Evolutionary conservation across 1,284 basidiomycete genomes (phyloP).

Genomic region (Irpex lacteus): DNA sequence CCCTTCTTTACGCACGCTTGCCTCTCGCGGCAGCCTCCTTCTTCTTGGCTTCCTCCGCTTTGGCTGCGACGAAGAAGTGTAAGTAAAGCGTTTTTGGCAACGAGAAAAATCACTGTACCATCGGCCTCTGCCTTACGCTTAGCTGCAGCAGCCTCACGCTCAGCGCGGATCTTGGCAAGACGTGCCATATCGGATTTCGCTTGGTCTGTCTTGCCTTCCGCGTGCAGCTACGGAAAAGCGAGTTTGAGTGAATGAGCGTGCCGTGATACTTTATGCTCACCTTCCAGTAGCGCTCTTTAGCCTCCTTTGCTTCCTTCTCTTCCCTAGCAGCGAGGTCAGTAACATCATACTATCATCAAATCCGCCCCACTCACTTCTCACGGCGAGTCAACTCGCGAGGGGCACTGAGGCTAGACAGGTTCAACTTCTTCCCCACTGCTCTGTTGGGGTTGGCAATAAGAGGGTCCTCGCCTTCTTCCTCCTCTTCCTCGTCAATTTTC

Average conservation of each 20-base stretch:
- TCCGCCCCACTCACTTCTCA: constrained; percentile 21
- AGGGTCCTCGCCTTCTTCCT: constrained; percentile 28
- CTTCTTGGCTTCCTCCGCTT: constrained; percentile 42
- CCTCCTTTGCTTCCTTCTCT: constrained; percentile 86
- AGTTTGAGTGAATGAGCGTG: not conserved
- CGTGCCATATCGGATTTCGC: constrained; percentile 86
- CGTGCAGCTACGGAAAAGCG: constrained; percentile 50
- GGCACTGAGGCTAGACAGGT: constrained; percentile 24
- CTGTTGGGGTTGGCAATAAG: constrained; percentile 31
- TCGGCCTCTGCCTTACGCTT: constrained; percentile 85
- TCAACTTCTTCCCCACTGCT: constrained; percentile 26
- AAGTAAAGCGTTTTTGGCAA: not conserved
- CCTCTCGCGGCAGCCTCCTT: constrained; percentile 22
- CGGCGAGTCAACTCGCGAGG: constrained; percentile 27
- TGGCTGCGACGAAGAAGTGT: constrained; percentile 31
- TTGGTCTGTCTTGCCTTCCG: constrained; percentile 82
- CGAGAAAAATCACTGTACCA: constrained; percentile 41
- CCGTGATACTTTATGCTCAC: constrained; percentile 32
- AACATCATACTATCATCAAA: not conserved
- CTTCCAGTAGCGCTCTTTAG: constrained; percentile 85
- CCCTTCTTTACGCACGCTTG: not conserved
- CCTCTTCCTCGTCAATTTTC: constrained; percentile 25
- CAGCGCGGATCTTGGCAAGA: constrained; percentile 81
- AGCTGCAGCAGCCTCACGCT: constrained; percentile 82
- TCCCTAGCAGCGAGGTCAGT: constrained; percentile 54